These are phyloP conservation scores for Modicella reniformis DNA, from an alignment of 371 early-diverging fungal genomes.

Conservation along the genomic window DNA sequence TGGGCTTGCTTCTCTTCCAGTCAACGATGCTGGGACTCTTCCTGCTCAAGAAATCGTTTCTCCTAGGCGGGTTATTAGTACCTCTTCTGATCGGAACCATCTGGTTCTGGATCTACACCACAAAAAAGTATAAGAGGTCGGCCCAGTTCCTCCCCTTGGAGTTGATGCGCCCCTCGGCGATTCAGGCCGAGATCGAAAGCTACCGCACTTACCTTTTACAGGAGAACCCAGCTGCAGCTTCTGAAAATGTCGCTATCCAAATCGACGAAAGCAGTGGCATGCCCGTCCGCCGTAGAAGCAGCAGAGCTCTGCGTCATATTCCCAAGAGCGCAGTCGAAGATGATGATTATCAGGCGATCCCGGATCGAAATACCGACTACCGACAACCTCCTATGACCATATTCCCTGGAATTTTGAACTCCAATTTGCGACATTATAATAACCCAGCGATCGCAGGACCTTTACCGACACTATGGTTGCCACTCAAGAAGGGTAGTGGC, in stretches of 20 bases:
- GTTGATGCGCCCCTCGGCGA: constrained; percentile 27
- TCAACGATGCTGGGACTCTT: constrained; percentile 82
- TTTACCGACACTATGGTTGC: constrained; percentile 82
- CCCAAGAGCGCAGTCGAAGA: constrained; percentile 62
- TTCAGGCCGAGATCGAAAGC: background rate
- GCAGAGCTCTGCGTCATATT: constrained; percentile 19
- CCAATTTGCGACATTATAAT: constrained; percentile 76
- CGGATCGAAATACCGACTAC: constrained; percentile 47
- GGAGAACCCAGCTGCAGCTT: background rate
- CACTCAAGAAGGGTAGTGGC: constrained; percentile 47
- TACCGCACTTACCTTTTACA: background rate
- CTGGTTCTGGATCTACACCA: constrained; percentile 66
- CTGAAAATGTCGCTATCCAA: constrained; percentile 25
- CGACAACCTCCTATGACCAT: constrained; percentile 68
- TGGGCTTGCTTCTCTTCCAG: constrained; percentile 87
- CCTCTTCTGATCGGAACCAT: constrained; percentile 65
- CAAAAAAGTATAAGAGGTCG: constrained; percentile 64
- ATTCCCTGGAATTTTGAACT: constrained; percentile 77
- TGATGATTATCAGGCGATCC: constrained; percentile 73
- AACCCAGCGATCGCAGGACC: constrained; percentile 78
- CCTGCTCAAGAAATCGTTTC: constrained; percentile 69
- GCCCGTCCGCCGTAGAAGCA: background rate
- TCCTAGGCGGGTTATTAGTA: constrained; percentile 57
- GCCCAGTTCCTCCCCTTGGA: constrained; percentile 61
- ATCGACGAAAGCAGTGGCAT: background rate